These are phyloP conservation scores for Cronartium ribicola DNA, from an alignment of 1,284 basidiomycete species.

Conservation along the genomic window DNA sequence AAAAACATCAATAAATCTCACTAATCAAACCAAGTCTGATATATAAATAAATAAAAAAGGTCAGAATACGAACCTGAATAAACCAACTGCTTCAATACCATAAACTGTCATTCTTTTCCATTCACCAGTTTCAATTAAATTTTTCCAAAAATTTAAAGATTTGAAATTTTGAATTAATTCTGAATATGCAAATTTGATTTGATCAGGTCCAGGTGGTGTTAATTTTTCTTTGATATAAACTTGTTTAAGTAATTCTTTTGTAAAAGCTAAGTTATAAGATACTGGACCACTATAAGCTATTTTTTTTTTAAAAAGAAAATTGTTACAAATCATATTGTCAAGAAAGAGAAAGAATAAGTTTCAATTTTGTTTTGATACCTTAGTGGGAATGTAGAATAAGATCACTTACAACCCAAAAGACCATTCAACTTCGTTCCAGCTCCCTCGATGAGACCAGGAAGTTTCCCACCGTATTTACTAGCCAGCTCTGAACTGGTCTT, in stretches of 20 bases:
- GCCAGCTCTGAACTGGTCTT: slow-evolving; percentile 5
- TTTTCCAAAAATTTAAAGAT: slow-evolving; percentile 30
- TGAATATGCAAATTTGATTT: slow-evolving; percentile 12
- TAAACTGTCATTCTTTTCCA: slow-evolving; percentile 37
- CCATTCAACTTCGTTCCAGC: not conserved
- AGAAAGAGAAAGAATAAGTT: not conserved
- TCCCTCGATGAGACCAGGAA: slow-evolving; percentile 8
- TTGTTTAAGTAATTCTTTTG: slow-evolving; percentile 39
- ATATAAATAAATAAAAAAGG: not conserved
- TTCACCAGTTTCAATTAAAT: slow-evolving; percentile 21
- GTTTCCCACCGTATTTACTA: slow-evolving; percentile 12
- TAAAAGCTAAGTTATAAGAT: slow-evolving; percentile 20
- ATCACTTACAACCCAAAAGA: slow-evolving; percentile 12
- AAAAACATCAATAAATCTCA: slow-evolving; percentile 1
- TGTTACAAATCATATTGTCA: too few relatives aligned
- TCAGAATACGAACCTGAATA: slow-evolving; percentile 27
- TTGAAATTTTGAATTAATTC: slow-evolving; percentile 15
- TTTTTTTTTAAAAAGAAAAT: not conserved
- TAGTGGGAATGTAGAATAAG: not conserved
- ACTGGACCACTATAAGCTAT: slow-evolving; percentile 26
- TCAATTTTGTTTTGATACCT: not conserved
- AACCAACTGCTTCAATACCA: slow-evolving; percentile 32
- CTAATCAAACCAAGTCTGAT: not conserved
- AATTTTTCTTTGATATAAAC: slow-evolving; percentile 41
- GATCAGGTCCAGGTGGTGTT: slow-evolving; percentile 15